These are phyloP conservation scores for Fusarium sp. DNA, from an alignment of 2,329 filamentous ascomycete species.

Conservation along the genomic window DNA sequence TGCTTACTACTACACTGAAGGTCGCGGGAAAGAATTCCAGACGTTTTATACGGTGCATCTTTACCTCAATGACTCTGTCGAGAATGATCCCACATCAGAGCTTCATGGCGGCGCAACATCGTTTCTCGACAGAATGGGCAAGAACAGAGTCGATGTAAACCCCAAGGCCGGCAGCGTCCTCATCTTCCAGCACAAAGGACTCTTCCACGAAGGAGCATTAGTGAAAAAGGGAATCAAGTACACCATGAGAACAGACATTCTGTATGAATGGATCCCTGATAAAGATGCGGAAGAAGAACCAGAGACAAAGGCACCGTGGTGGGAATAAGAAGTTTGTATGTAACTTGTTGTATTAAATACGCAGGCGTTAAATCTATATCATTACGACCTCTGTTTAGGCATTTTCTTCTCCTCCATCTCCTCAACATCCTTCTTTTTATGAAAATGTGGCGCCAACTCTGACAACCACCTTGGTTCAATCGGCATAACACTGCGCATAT, in stretches of 20 bases:
- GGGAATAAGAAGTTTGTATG: background rate
- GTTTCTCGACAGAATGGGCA: conserved; percentile 60
- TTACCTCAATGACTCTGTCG: conserved; percentile 53
- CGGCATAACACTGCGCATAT: conserved; percentile 88
- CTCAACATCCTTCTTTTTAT: conserved; percentile 92
- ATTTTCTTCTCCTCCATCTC: conserved; percentile 79
- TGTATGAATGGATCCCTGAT: conserved; percentile 56
- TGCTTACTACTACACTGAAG: conserved; percentile 65
- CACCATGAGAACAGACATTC: conserved; percentile 66
- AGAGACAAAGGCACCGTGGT: conserved; percentile 4
- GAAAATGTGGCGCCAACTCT: conserved; percentile 93
- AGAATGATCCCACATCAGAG: conserved; percentile 34
- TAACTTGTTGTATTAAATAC: conserved; percentile 11
- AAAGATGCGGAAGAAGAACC: conserved; percentile 2
- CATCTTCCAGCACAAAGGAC: conserved; percentile 66
- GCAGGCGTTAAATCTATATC: conserved; percentile 4
- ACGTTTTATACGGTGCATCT: conserved; percentile 68
- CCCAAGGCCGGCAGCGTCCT: conserved; percentile 68
- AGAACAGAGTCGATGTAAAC: conserved; percentile 62
- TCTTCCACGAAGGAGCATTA: conserved; percentile 66
- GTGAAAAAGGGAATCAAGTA: conserved; percentile 66
- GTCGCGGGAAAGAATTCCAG: conserved; percentile 54
- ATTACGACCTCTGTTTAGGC: conserved; percentile 51
- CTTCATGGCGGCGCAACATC: conserved; percentile 67
- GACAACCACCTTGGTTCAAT: conserved; percentile 86